These are phyloP conservation scores for Cordyceps militaris DNA, from an alignment of 2,329 filamentous ascomycete genomes.

Conservation along the genomic window DNA sequence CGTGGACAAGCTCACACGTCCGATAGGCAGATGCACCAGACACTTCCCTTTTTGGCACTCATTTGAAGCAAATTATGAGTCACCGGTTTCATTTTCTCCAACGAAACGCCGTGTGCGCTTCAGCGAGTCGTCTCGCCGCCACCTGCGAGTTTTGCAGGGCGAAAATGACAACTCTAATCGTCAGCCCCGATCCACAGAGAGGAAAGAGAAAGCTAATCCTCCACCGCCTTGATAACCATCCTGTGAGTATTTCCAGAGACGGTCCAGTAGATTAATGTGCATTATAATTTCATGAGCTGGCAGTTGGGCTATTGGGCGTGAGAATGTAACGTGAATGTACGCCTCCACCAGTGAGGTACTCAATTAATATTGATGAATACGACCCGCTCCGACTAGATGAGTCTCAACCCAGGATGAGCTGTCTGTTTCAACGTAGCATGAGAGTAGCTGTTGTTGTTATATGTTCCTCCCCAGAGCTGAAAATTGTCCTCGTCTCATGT, in stretches of 20 bases:
- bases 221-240: neutral
- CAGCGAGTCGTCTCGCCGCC: too few relatives aligned
- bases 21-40: too few relatives aligned
- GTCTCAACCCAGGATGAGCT: neutral
- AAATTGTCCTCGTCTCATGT: neutral
- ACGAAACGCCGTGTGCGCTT: too few relatives aligned
- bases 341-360: neutral
- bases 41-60: too few relatives aligned
- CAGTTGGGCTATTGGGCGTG: neutral
- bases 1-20: too few relatives aligned
- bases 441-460: neutral
- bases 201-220: neutral
- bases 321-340: constrained; percentile 12
- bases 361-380: constrained; percentile 8
- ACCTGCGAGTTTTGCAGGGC: neutral
- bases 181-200: neutral
- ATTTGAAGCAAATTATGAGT: too few relatives aligned
- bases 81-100: too few relatives aligned
- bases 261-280: neutral
- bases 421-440: constrained; percentile 10
- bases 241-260: neutral
- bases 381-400: neutral
- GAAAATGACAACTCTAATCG: neutral
- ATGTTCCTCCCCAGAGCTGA: neutral
- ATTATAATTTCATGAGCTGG: neutral